A percentile compares a stretch with the other conserved stretches of the same genome.
phyloP scores from a whole-genome alignment of 805 yeast species.

The Candida montana region DNA sequence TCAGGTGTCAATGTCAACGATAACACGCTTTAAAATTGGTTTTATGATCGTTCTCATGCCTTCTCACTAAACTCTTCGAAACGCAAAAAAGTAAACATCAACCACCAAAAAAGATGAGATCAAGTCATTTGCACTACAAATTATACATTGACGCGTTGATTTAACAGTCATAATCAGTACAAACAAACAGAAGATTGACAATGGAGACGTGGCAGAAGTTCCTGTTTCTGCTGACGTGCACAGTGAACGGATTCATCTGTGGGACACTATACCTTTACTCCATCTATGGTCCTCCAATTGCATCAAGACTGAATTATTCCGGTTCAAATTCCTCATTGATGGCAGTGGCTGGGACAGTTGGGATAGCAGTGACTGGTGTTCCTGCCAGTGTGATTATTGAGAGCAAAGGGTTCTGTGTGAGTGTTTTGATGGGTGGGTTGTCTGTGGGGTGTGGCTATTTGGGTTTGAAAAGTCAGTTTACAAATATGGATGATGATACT shows the following conservation, averaged over 20 bases:
- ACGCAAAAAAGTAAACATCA: too few relatives aligned
- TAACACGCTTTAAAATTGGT: too few relatives aligned
- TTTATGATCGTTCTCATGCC: too few relatives aligned
- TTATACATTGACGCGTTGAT: too few relatives aligned
- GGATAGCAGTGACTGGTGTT: slow-evolving; percentile 61
- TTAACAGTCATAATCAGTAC: too few relatives aligned
- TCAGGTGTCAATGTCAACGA: too few relatives aligned
- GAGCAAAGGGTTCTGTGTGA: slow-evolving; percentile 47
- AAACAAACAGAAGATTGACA: too few relatives aligned
- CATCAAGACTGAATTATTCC: slow-evolving; percentile 47
- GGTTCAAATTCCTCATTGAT: slow-evolving; percentile 60
- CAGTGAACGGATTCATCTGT: slow-evolving; percentile 46
- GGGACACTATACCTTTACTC: slow-evolving; percentile 76
- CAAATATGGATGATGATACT: slow-evolving; percentile 19
- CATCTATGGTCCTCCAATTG: slow-evolving; percentile 75
- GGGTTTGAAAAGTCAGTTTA: slow-evolving; percentile 45
- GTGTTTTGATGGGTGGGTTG: slow-evolving; percentile 47
- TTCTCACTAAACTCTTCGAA: too few relatives aligned
- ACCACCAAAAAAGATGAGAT: too few relatives aligned
- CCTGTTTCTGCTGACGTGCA: slow-evolving; percentile 14
- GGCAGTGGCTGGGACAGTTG: slow-evolving; percentile 65
- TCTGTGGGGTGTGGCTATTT: slow-evolving; percentile 50
- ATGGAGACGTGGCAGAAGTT: slow-evolving; percentile 2
- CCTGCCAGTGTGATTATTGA: slow-evolving; percentile 64
- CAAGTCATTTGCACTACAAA: too few relatives aligned